phyloP scores from a whole-genome alignment of 169 alveolate species.

The Plasmodium coatneyi region DNA sequence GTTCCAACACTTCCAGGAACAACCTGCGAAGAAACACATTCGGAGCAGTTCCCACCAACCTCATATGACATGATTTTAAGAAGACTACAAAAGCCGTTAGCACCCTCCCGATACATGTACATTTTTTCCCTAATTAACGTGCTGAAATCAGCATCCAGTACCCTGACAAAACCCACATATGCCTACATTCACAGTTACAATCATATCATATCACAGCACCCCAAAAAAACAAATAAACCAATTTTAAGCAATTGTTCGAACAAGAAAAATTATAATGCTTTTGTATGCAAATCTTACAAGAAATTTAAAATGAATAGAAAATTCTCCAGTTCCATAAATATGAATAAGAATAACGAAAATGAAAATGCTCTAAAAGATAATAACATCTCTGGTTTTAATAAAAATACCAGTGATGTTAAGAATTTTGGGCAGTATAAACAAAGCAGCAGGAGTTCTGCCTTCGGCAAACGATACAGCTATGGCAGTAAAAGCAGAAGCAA shows the following conservation, averaged over 20 bases:
- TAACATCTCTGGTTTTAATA: slow-evolving; percentile 16
- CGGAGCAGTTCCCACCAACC: background rate
- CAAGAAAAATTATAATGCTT: slow-evolving; percentile 61
- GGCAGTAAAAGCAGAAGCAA: background rate
- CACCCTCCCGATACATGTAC: slow-evolving; percentile 63
- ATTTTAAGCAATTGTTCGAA: slow-evolving; percentile 27
- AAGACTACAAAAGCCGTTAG: background rate
- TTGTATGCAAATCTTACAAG: slow-evolving; percentile 25
- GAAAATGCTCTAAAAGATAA: slow-evolving; percentile 46
- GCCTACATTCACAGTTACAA: background rate
- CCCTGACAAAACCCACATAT: slow-evolving; percentile 16
- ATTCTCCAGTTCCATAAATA: slow-evolving; percentile 49
- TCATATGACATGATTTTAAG: slow-evolving; percentile 67
- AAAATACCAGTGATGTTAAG: slow-evolving; percentile 49
- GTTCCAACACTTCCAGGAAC: background rate
- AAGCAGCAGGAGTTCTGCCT: slow-evolving; percentile 27
- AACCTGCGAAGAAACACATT: background rate
- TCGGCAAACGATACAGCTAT: slow-evolving; percentile 12
- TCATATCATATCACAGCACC: background rate
- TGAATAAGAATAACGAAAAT: slow-evolving; percentile 57
- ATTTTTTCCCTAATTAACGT: slow-evolving; percentile 70
- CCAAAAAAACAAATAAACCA: slow-evolving; percentile 8
- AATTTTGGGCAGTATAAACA: slow-evolving; percentile 20
- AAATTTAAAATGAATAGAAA: slow-evolving; percentile 65
- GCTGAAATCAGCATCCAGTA: slow-evolving; percentile 13